Conservation (phyloP, 23 red algal genomes). For the Gracilariopsis chorda region DNA sequence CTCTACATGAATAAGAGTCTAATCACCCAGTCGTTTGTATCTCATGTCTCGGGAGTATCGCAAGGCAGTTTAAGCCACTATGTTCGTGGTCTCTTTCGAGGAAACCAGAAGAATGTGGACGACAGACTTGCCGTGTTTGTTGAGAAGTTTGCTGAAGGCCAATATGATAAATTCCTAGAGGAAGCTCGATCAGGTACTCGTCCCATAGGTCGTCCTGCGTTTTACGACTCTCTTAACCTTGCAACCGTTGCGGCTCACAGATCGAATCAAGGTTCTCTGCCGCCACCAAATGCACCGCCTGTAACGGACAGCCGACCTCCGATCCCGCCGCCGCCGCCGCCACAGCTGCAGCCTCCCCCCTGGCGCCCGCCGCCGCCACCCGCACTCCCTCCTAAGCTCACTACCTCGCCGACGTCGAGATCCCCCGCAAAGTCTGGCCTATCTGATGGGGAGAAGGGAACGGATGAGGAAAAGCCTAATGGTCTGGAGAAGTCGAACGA, state of each 20-base stretch:
- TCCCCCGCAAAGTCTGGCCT: not conserved
- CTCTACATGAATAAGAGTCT: conserved; percentile 56
- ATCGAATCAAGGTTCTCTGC: not conserved
- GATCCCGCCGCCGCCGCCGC: conserved; percentile 29
- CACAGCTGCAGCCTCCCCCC: conserved; percentile 39
- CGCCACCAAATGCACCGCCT: not conserved
- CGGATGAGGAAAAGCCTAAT: not conserved
- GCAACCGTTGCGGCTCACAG: not conserved
- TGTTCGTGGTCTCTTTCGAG: conserved; percentile 47
- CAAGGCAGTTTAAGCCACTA: conserved; percentile 55
- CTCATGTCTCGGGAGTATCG: conserved; percentile 45
- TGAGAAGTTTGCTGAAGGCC: conserved; percentile 35
- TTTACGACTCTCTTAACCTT: conserved; percentile 12
- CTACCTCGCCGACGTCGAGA: not conserved
- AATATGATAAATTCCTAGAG: conserved; percentile 39
- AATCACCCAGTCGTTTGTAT: conserved; percentile 56
- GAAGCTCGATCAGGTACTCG: conserved; percentile 25
- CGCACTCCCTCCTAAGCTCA: not conserved
- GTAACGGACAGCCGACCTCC: conserved; percentile 23
- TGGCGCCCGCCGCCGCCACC: conserved; percentile 22
- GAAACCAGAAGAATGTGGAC: conserved; percentile 52
- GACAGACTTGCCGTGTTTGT: conserved; percentile 41
- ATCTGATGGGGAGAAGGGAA: not conserved
- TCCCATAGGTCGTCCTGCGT: conserved; percentile 11
- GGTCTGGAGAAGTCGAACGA: not conserved